phyloP scores from a whole-genome alignment of 2,329 filamentous ascomycete species.

The Phoma sp. region DNA sequence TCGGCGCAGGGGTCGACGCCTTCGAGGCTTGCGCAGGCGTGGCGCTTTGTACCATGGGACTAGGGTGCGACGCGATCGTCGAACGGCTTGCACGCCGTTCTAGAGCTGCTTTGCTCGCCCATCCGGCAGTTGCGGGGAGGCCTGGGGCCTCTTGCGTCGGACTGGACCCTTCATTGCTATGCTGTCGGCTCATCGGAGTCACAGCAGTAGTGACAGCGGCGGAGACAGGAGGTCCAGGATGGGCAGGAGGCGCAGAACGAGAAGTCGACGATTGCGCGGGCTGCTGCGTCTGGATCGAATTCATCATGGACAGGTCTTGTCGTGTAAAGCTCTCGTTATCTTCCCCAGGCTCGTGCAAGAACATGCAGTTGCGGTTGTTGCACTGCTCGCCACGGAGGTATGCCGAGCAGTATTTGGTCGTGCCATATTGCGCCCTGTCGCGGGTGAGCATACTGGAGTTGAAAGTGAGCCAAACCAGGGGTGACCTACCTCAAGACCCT shows the following conservation, averaged over 20 bases:
- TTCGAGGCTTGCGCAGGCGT: slow-evolving; percentile 47
- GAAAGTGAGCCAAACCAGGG: background rate
- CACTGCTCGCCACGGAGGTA: slow-evolving; percentile 94
- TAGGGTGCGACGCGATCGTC: slow-evolving; percentile 80
- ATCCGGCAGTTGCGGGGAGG: slow-evolving; percentile 91
- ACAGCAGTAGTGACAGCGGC: slow-evolving; percentile 45
- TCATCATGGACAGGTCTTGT: slow-evolving; percentile 93
- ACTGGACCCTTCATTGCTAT: slow-evolving; percentile 76
- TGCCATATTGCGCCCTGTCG: slow-evolving; percentile 74
- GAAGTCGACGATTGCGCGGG: slow-evolving; percentile 64
- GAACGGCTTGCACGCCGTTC: slow-evolving; percentile 79
- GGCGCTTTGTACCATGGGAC: slow-evolving; percentile 69
- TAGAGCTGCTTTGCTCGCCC: slow-evolving; percentile 76
- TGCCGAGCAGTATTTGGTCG: slow-evolving; percentile 98
- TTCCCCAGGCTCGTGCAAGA: slow-evolving; percentile 96
- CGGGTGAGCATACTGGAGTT: slow-evolving; percentile 23
- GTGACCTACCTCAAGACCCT: slow-evolving; percentile 72
- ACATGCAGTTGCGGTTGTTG: slow-evolving; percentile 96
- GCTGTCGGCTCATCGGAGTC: slow-evolving; percentile 71
- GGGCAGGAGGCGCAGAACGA: slow-evolving; percentile 58
- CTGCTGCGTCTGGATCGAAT: slow-evolving; percentile 81
- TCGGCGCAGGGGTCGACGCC: slow-evolving; percentile 20
- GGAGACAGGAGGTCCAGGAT: slow-evolving; percentile 58
- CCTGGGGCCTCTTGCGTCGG: slow-evolving; percentile 74
- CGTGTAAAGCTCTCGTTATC: slow-evolving; percentile 96